Percentiles rank a stretch among this genome's conserved stretches.
Evolutionary conservation across 2,329 filamentous ascomycete species (phyloP).

Genomic region (Tolypocladium ophioglossoides): DNA sequence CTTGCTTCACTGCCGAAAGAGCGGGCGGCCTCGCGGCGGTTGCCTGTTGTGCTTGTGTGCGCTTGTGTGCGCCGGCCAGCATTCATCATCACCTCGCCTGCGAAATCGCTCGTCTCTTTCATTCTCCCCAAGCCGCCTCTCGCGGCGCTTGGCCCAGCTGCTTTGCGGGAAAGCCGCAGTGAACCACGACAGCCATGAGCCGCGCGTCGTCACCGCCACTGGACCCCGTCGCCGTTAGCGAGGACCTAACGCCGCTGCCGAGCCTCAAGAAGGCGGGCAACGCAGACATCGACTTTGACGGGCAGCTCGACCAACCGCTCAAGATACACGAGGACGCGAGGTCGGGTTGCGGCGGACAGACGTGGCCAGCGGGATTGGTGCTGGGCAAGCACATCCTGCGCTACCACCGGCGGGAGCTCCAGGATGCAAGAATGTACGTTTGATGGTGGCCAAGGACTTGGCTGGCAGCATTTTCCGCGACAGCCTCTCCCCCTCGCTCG

Average conservation of each 20-base stretch:
- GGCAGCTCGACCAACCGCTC: conserved; percentile 59
- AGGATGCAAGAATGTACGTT: conserved; percentile 62
- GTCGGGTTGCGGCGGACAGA: conserved; percentile 82
- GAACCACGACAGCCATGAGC: conserved; percentile 7
- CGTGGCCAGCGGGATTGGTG: conserved; percentile 91
- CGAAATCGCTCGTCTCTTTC: not conserved
- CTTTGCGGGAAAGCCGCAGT: not conserved
- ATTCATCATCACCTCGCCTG: not conserved
- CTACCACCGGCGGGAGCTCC: conserved; percentile 53
- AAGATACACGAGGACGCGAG: conserved; percentile 75
- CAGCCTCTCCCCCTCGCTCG: not conserved
- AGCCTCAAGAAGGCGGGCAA: conserved; percentile 44
- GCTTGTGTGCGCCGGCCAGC: not conserved
- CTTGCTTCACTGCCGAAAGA: not conserved
- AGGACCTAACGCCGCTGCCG: conserved; percentile 49
- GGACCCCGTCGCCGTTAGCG: conserved; percentile 39
- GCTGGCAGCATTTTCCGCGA: conserved; percentile 2
- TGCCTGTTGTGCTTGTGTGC: not conserved
- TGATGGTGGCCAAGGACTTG: conserved; percentile 1
- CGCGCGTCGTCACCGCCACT: conserved; percentile 36
- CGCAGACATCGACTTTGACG: conserved; percentile 54
- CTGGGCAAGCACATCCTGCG: conserved; percentile 78
- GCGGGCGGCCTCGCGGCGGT: not conserved
- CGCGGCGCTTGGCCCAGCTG: not conserved
- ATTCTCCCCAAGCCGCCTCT: not conserved